Percentiles rank a stretch among this genome's conserved stretches.
These are phyloP conservation scores for Entonaema liquescens DNA, from an alignment of 495 filamentous ascomycete species.

Conservation along the genomic window DNA sequence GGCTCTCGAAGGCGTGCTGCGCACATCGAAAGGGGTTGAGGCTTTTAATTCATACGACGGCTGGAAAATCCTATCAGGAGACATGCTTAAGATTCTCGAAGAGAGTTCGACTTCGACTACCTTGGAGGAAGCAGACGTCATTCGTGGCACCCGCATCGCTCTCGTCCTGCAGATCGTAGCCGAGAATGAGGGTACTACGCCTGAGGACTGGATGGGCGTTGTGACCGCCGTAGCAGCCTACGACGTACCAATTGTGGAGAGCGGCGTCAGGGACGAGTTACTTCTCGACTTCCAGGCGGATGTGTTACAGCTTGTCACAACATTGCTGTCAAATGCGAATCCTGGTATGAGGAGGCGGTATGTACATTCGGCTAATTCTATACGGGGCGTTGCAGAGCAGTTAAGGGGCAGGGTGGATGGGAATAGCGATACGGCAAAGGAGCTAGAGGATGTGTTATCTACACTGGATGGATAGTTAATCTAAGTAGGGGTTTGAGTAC, in stretches of 20 bases:
- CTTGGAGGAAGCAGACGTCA: slow-evolving; percentile 44
- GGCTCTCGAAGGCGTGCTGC: slow-evolving; percentile 61
- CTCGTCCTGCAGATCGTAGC: slow-evolving; percentile 58
- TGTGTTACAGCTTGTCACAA: slow-evolving; percentile 59
- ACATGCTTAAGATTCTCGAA: slow-evolving; percentile 55
- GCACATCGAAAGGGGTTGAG: slow-evolving; percentile 54
- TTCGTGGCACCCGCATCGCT: slow-evolving; percentile 61
- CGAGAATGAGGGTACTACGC: slow-evolving; percentile 50
- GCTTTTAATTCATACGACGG: slow-evolving; percentile 55
- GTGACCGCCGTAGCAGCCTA: slow-evolving; percentile 52
- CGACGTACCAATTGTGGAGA: slow-evolving; percentile 36
- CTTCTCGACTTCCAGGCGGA: slow-evolving; percentile 60
- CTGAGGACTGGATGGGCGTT: slow-evolving; percentile 60
- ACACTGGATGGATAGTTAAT: slow-evolving; percentile 22
- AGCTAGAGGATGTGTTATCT: slow-evolving; percentile 40
- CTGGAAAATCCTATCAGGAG: slow-evolving; percentile 58
- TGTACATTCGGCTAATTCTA: slow-evolving; percentile 50
- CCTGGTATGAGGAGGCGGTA: slow-evolving; percentile 56
- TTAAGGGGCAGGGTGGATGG: slow-evolving; percentile 39
- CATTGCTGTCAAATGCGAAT: slow-evolving; percentile 57
- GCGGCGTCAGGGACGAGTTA: background rate
- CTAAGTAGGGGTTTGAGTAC: background rate
- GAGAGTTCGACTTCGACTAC: slow-evolving; percentile 14
- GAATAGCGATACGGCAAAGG: slow-evolving; percentile 34
- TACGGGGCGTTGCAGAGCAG: slow-evolving; percentile 52